Percentiles rank a stretch among this genome's conserved stretches.
phyloP scores from a whole-genome alignment of 257 asterid genomes.

The Przewalskia tangutica region DNA sequence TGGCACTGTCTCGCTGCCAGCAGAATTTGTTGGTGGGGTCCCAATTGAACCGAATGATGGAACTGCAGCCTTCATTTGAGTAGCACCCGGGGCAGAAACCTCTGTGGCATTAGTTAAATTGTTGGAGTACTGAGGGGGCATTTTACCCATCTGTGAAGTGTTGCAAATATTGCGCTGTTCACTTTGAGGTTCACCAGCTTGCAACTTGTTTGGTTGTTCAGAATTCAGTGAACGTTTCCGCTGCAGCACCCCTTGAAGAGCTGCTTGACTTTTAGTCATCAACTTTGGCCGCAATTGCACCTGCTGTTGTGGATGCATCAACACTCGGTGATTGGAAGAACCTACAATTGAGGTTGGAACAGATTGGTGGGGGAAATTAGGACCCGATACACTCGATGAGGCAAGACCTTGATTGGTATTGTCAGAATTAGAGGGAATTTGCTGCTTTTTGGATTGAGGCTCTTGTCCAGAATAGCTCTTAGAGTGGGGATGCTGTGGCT shows the following conservation, averaged over 20 bases:
- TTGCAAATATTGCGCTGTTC: conserved; percentile 36
- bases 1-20: conserved; percentile 29
- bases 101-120: conserved; percentile 24
- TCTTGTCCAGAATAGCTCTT: conserved; percentile 9
- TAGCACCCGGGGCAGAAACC: conserved; percentile 25
- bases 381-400: conserved; percentile 34
- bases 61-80: conserved; percentile 46
- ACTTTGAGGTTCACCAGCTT: conserved; percentile 29
- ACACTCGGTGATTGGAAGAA: conserved; percentile 36
- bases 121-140: conserved; percentile 24
- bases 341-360: conserved; percentile 24
- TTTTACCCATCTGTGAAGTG: conserved; percentile 30
- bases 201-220: conserved; percentile 30
- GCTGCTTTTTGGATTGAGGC: conserved; percentile 29
- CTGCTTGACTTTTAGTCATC: conserved; percentile 41
- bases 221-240: conserved; percentile 35
- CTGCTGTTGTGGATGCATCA: conserved; percentile 19
- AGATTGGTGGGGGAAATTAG: conserved; percentile 38
- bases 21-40: conserved; percentile 27
- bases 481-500: conserved; percentile 40
- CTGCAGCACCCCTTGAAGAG: conserved; percentile 39
- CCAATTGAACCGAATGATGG: conserved; percentile 33
- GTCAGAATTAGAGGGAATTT: conserved; percentile 38
- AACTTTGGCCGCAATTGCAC: conserved; percentile 42
- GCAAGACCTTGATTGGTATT: conserved; percentile 37